Base-by-base conservation (phyloP, 768 basidiomycete species). In the Holtermannia corniformis region DNA sequence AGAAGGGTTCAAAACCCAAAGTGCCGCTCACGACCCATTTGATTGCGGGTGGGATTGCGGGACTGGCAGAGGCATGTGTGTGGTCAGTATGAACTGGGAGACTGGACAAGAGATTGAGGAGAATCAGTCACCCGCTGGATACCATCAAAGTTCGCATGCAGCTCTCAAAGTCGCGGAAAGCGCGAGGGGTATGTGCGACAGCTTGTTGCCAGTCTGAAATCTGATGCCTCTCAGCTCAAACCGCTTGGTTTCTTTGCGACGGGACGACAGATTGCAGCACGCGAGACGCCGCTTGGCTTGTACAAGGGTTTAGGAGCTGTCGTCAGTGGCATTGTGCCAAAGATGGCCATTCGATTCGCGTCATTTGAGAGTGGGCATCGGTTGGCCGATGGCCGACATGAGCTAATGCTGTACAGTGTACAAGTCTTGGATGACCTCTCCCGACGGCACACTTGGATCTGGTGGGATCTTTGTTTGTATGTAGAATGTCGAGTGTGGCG, bases 91-190 rank as follows among this genome's bases (percentile, higher is more conserved):
- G n/a, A n/a, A n/a, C n/a, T n/a, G n/a, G 32, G 23, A 42, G 40
- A 20, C 10, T 7, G 49, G 12, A 14, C 11, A n/a, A 23, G 0
- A 23, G 16, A 14, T 41, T 42, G 21, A 50, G 50, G 10, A 12
- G 10, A 55, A 78, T 72, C 65, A 93, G 91, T 72, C 91, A 93
- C 69, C 91, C 91, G 11, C 82, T 97, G 42, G 95, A 99, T 72
- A 97, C 95, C 22, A 97, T 97, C 78, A 97, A 97, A 76, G 93
- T 96, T 62, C 88, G 95, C n/a, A 99, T 99, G 95, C 95, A 99
- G 76, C 82, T 99, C 52, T 87, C 87, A 54, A 82, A 77, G 73
- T 84, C 90, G 10, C 82, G 90, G 27, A 76, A 77, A 51, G 72
- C 78, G 41, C 81, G 86, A 49, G 95, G 95, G 44, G 95, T 97